Evolutionary conservation across 768 basidiomycete genomes (phyloP), one percentile per base, ranked within the genome.

Genomic region (Pleurotus cornucopiae): DNA sequence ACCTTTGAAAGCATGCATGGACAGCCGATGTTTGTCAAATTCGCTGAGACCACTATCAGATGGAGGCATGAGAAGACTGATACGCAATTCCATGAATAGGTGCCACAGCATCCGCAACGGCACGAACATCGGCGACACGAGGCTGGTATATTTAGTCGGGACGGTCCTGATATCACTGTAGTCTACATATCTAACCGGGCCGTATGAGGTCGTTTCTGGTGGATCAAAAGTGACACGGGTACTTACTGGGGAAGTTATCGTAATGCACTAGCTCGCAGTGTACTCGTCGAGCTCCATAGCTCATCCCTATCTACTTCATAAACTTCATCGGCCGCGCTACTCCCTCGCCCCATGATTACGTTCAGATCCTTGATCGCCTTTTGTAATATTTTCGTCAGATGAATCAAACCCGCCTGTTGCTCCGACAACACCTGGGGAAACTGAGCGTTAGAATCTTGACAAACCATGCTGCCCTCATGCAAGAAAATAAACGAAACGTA

Each of bases 331-430:
- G 26, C 59, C n/a, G 64, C 53, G 43, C 64, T 63, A 20, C n/a
- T 57, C n/a, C 61, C 74, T 11, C 74, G 72, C 49, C 83, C 84
- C 68, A 79, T 71, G 34, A 93, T 84, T 23, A 89, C 74, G 12
- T 73, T 77, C 54, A 92, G 67, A 72, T 91, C 91, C 63, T 78
- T 82, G 62, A 83, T 69, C 61, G 79, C 80, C 57, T 74, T 76
- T 55, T 85, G 81, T 54, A 94, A 64, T 43, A 91, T 84, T 64
- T 84, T 88, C 6, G 88, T 91, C 51, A 94, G 73, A 66, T 93
- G 88, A 21, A 84, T 84, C 54, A 94, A 71, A 20, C 92, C 92
- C 0, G 83, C 79, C 66, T 94, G 92, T 65, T 94, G 85, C 59
- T 90, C 85, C 5, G 76, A 72, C 38, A 94, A 69, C 59, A 93